Evolutionary conservation across 179 eudicot genomes (phyloP).

Genomic region (Heliamphora pulchella): DNA sequence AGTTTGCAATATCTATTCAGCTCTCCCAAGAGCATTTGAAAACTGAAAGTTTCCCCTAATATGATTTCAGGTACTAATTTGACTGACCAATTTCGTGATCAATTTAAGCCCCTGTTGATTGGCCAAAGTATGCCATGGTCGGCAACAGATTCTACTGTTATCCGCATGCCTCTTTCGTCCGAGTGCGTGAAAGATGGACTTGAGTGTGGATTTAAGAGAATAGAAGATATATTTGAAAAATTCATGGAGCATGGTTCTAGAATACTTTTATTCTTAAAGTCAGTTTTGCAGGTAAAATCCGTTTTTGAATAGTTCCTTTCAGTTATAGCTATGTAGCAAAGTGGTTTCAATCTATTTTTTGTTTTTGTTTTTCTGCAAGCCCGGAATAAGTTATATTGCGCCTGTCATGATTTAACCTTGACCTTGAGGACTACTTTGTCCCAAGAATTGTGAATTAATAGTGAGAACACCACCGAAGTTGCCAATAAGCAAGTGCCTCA

Average conservation of each 20-base stretch:
- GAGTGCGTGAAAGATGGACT: conserved; percentile 47
- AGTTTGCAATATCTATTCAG: conserved; percentile 8
- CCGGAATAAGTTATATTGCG: background rate
- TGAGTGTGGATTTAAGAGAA: conserved; percentile 47
- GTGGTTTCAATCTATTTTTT: background rate
- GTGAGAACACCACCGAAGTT: background rate
- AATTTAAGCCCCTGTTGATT: conserved; percentile 74
- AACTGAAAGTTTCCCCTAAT: conserved; percentile 15
- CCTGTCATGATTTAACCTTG: background rate
- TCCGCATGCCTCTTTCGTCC: conserved; percentile 89
- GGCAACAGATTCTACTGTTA: conserved; percentile 47
- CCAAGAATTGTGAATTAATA: background rate
- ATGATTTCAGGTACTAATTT: conserved; percentile 63
- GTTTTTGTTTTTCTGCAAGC: background rate
- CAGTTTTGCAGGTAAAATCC: conserved; percentile 72
- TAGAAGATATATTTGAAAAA: conserved; percentile 52
- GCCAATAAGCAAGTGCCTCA: background rate
- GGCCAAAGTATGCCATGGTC: conserved; percentile 61
- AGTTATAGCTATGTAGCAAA: background rate
- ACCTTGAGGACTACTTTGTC: background rate
- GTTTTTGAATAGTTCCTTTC: background rate
- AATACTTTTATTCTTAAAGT: conserved; percentile 64
- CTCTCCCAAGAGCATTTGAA: background rate
- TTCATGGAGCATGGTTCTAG: conserved; percentile 77
- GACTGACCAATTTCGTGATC: conserved; percentile 81